Evolutionary conservation across 1,284 basidiomycete genomes (phyloP).

Genomic region (Abortiporus biennis): DNA sequence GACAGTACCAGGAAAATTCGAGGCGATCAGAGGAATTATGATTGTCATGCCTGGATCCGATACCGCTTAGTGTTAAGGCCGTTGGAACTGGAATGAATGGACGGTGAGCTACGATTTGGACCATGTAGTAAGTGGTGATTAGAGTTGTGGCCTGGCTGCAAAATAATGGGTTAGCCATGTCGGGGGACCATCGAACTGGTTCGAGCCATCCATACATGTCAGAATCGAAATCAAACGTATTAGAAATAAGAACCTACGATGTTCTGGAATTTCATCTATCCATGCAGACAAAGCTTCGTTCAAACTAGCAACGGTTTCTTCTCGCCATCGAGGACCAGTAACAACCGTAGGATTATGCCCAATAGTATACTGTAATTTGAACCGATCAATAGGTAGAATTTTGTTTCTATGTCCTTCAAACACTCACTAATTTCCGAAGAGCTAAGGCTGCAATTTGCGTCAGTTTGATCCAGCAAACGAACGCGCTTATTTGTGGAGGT

Average conservation of each 20-base stretch:
- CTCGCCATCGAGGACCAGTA: conserved; percentile 46
- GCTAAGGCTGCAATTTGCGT: conserved; percentile 69
- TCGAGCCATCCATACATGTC: background rate
- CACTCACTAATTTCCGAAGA: conserved; percentile 61
- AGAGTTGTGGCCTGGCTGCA: conserved; percentile 67
- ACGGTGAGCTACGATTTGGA: conserved; percentile 69
- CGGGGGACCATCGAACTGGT: conserved; percentile 69
- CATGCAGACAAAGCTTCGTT: conserved; percentile 70
- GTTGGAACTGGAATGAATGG: conserved; percentile 53
- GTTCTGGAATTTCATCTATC: conserved; percentile 63
- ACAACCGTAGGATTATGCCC: conserved; percentile 48
- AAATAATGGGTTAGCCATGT: conserved; percentile 44
- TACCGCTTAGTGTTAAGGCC: conserved; percentile 8
- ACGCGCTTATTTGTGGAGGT: conserved; percentile 57
- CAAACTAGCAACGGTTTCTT: conserved; percentile 64
- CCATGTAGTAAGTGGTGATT: conserved; percentile 64
- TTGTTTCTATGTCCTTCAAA: conserved; percentile 7
- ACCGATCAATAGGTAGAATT: conserved; percentile 6
- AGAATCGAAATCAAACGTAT: conserved; percentile 4
- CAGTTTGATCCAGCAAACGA: conserved; percentile 64
- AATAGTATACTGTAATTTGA: conserved; percentile 58
- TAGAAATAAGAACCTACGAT: conserved; percentile 41
- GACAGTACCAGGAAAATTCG: conserved; percentile 39
- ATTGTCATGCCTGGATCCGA: conserved; percentile 17
- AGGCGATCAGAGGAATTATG: conserved; percentile 16